Base-by-base conservation (phyloP, 345 rosid species). In the Rhodamnia argentea region DNA sequence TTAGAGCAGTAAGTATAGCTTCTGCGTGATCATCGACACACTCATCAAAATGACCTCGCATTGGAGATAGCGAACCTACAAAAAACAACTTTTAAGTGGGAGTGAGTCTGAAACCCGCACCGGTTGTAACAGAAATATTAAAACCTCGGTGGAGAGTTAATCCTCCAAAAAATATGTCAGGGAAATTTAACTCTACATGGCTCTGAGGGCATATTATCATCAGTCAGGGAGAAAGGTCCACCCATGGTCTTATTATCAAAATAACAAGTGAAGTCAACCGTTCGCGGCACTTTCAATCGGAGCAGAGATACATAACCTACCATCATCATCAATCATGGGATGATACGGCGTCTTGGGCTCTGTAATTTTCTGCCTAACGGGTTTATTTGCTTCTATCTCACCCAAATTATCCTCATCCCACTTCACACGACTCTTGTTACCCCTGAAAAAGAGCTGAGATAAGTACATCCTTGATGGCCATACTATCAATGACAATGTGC, bases 281-380 rank as follows among this genome's bases (percentile, higher is more conserved):
- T 70, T 70, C 47, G 20, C 1, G 1, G 13, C 13, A 32, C 47
- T 70, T 70, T 18, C 78, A 18, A 57, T 27, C 40, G 37, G 75
- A 23, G 27, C 84, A 87, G 86, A 88, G 29, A 57, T 83, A 60
- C 18, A 29, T 52, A 59, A 55, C 91, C 85, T 92, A 95, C 98
- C 98, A 88, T 95, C 95, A 85, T 96, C 97, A 90, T 96, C 95
- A 84, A 98, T 90, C 97, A 94, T 96, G 29, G 94, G 98, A 89
- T 98, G 99, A 89, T 95, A 96, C 0, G 99, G 99, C 12, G 99
- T 98, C 94, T 98, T 98, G 44, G 99, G 99, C 89, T 98, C 99
- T 20, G 98, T 98, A 84, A 98, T 98, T 92, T 96, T 98, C 95
- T 95, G 98, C 92, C 99, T 92, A 18, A 92, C 94, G 6, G 99